A percentile compares a stretch with the other conserved stretches of the same genome.
Evolutionary conservation across 192 early-diverging fungal genomes (phyloP).

Genomic region (Mortierella hygrophila): DNA sequence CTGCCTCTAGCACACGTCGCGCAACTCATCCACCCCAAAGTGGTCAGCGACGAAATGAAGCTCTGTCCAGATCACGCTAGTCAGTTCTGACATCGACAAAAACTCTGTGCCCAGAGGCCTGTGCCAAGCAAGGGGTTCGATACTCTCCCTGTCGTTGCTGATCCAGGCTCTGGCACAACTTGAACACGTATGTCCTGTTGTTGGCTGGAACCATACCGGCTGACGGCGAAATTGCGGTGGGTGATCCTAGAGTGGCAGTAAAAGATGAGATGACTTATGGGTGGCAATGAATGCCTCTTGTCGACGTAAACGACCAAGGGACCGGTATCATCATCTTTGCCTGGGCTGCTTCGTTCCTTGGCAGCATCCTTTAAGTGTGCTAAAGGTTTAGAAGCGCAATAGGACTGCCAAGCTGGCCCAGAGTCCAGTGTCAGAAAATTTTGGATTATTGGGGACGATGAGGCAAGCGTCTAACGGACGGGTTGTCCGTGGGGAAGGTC

Average conservation of each 20-base stretch:
- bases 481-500: no score
- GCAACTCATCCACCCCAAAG: neutral
- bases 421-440: neutral
- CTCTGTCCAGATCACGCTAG: neutral
- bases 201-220: neutral
- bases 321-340: neutral
- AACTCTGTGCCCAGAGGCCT: neutral
- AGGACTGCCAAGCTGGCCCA: neutral
- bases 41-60: neutral
- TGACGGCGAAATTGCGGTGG: neutral
- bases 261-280: neutral
- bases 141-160: no score
- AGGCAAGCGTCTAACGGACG: neutral
- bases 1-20: neutral
- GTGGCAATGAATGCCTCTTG: no score
- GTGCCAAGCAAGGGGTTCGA: neutral
- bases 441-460: neutral
- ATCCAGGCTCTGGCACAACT: no score
- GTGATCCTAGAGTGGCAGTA: slow-evolving; percentile 12
- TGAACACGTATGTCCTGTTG: neutral
- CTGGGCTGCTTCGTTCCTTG: neutral
- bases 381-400: neutral
- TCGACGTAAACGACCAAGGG: no score
- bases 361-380: neutral
- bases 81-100: slow-evolving; percentile 4